Percentiles rank a stretch among this genome's conserved stretches.
Evolutionary conservation across 2,329 filamentous ascomycete species (phyloP).

Genomic region (Fusarium sp.): DNA sequence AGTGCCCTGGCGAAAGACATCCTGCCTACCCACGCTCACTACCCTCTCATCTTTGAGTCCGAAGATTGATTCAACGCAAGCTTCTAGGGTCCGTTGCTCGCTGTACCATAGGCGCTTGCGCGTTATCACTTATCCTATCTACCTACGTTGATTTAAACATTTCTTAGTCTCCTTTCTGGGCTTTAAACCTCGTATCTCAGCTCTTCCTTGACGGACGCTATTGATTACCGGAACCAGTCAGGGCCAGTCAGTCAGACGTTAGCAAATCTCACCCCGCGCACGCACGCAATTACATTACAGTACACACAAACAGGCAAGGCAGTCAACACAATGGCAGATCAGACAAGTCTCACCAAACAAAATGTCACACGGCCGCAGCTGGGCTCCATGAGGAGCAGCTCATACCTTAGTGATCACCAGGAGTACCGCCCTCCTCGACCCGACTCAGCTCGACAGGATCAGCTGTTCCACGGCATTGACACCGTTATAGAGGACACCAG

Average conservation of each 20-base stretch:
- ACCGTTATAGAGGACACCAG: constrained; percentile 67
- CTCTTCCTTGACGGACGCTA: neutral
- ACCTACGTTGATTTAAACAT: neutral
- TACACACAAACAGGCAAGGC: neutral
- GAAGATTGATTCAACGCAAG: constrained; percentile 23
- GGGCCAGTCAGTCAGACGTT: constrained; percentile 12
- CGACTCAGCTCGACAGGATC: constrained; percentile 61
- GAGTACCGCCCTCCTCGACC: constrained; percentile 66
- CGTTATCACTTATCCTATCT: neutral
- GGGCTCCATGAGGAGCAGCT: constrained; percentile 65
- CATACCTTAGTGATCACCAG: constrained; percentile 69
- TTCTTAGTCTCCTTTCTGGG: neutral
- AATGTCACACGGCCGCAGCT: constrained; percentile 57
- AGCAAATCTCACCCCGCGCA: constrained; percentile 29
- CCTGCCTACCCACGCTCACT: neutral
- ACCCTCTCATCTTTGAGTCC: constrained; percentile 16
- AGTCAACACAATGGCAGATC: constrained; percentile 44
- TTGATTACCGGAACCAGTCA: constrained; percentile 7
- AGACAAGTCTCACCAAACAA: constrained; percentile 43
- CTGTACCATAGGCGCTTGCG: neutral
- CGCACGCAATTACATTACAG: neutral
- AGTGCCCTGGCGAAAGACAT: constrained; percentile 28
- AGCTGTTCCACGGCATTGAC: constrained; percentile 64
- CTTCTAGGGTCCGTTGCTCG: constrained; percentile 16
- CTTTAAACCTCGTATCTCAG: neutral